A percentile compares a stretch with the other conserved stretches of the same genome.
Conservation (phyloP, 441 rosid genomes). For the Aquilaria agallochum region DNA sequence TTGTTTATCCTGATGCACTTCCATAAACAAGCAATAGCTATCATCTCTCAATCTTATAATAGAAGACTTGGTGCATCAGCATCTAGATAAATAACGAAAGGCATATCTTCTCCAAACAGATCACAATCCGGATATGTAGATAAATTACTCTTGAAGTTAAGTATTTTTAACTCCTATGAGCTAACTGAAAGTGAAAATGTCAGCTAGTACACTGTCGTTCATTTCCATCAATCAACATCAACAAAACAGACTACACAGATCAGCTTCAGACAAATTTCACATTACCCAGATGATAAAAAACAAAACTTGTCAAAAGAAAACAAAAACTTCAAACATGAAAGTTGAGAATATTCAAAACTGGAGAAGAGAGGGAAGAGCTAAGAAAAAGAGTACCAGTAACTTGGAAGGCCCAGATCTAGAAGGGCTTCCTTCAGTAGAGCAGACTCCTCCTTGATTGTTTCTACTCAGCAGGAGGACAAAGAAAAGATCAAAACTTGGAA, state of each 20-base stretch:
- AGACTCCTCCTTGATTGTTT: constrained; percentile 1
- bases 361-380: background rate
- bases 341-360: constrained; percentile 13
- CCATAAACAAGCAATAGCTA: background rate
- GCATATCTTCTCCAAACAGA: too few relatives aligned
- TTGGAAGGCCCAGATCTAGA: constrained; percentile 29
- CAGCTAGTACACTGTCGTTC: background rate
- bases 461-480: background rate
- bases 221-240: background rate
- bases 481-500: background rate
- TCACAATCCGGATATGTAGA: too few relatives aligned
- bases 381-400: constrained; percentile 17
- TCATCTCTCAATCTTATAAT: constrained; percentile 1
- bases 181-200: too few relatives aligned
- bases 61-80: background rate
- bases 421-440: constrained; percentile 1
- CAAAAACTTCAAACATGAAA: background rate
- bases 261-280: constrained; percentile 2
- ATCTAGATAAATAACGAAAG: too few relatives aligned
- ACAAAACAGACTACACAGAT: constrained; percentile 4
- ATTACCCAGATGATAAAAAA: constrained; percentile 14
- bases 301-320: constrained; percentile 12
- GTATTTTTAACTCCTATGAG: too few relatives aligned
- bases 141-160: too few relatives aligned
- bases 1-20: background rate